Evolutionary conservation across 192 early-diverging fungal genomes (phyloP), one percentile per base, ranked within the genome.

Genomic region (Backusella morwellensis): DNA sequence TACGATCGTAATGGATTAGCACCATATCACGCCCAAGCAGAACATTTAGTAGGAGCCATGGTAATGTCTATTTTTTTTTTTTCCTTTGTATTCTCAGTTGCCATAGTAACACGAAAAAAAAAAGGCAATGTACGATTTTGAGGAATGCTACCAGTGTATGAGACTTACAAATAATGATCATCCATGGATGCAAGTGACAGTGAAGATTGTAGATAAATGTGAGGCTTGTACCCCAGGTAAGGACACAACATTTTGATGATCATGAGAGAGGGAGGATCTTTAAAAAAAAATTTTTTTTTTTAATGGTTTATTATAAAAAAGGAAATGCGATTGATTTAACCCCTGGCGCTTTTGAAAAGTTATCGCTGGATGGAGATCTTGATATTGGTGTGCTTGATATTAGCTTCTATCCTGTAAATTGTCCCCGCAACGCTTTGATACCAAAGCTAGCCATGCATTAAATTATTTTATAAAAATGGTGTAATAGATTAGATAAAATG

Each of bases 41-140:
- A 77, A 14, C 74, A 77, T 40, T 74, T 82, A 76, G 82, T 85
- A 68, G 81, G 80, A 26, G 84, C 84, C n/a, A 82, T 82, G 81
- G 72, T 72, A 52, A 85, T 0, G 12, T 29, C 11, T 56, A 21
- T 56, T 21, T 21, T 54, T n/a, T 21, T 54, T n/a, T 56, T n/a
- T 63, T 8, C 54, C 14, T 19, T 23, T 56, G 3, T 23, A 29
- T 12, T 12, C 3, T 29, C 26, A 12, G 26, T 29, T 9, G 4
- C 29, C 12, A 29, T 26, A 12, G 11, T 63, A 29, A 63, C 12
- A 50, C 47, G 21, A 0, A n/a, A 1, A 50, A 4, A 50, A 50
- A 23, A 63, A 75, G 74, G 70, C 73, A 8, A 84, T 80, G 78
- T n/a, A 80, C 36, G 42, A 72, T n/a, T 82, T 78, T 38, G 80